A percentile compares a stretch with the other conserved stretches of the same genome.
These are phyloP conservation scores for Bruguiera hainesii DNA, from an alignment of 441 rosid genomes.

Conservation along the genomic window DNA sequence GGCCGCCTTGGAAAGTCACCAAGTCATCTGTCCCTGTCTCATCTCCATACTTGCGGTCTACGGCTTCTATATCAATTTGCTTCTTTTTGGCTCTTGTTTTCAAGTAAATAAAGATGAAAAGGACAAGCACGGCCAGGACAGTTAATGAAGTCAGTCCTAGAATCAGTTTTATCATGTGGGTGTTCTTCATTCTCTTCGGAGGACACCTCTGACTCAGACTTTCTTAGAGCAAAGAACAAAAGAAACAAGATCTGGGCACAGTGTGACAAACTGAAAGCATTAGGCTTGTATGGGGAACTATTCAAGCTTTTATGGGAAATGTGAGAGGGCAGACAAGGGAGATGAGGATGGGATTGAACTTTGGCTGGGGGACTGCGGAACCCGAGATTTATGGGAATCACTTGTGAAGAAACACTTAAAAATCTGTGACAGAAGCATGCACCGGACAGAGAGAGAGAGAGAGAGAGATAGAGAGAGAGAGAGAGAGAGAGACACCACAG, in stretches of 20 bases:
- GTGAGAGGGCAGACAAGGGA: constrained; percentile 8
- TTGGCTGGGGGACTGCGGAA: constrained; percentile 24
- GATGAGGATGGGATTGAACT: constrained; percentile 34
- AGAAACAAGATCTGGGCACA: constrained; percentile 24
- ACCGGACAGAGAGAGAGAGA: background rate
- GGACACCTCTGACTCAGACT: background rate
- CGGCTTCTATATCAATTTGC: constrained; percentile 36
- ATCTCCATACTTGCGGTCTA: constrained; percentile 23
- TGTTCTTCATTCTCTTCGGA: constrained; percentile 36
- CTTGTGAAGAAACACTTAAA: background rate
- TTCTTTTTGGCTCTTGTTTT: constrained; percentile 20
- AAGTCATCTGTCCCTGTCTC: constrained; percentile 49
- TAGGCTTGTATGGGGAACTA: constrained; percentile 1
- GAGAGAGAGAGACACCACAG: no score
- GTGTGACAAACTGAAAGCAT: constrained; percentile 3
- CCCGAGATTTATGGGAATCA: constrained; percentile 19
- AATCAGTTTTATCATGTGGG: constrained; percentile 44
- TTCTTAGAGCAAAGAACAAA: background rate
- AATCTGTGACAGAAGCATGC: no score
- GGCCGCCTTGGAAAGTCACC: constrained; percentile 57
- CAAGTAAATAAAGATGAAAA: constrained; percentile 32
- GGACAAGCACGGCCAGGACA: constrained; percentile 32
- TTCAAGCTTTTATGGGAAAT: constrained; percentile 2
- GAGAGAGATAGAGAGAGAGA: no score
- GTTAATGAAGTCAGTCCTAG: constrained; percentile 39